These are phyloP conservation scores for Colletotrichum euphorbiae DNA, from an alignment of 2,329 filamentous ascomycete species.

Conservation along the genomic window DNA sequence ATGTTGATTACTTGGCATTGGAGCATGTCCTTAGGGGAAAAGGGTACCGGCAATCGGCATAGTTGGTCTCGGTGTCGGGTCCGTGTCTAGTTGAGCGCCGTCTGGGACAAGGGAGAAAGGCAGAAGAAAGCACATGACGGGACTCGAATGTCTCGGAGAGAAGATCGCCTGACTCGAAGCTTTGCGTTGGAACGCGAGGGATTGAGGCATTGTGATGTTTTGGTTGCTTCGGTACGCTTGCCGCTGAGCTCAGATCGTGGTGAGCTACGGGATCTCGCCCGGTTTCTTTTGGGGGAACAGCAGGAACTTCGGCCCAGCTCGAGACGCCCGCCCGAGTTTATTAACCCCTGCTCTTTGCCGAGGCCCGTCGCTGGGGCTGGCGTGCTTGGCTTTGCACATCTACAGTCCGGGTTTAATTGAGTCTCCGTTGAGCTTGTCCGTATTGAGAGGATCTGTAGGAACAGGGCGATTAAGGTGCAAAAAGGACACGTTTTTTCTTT, in stretches of 20 bases:
- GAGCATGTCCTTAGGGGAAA: too few species aligned
- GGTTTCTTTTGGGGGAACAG: conserved; percentile 1
- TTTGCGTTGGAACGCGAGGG: conserved; percentile 4
- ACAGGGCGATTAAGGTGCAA: neutral
- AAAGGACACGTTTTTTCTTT: neutral
- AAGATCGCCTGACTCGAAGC: neutral
- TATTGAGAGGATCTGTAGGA: neutral
- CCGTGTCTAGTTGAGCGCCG: neutral
- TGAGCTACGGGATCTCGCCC: conserved; percentile 1
- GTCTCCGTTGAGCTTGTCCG: neutral
- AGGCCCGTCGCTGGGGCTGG: too few species aligned
- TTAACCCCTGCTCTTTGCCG: too few species aligned
- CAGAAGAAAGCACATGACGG: neutral
- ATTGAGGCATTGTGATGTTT: neutral
- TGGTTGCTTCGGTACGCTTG: neutral
- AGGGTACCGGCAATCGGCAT: neutral
- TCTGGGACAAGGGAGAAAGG: neutral
- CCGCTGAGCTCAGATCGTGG: too few species aligned
- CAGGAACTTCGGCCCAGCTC: neutral
- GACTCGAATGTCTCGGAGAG: neutral
- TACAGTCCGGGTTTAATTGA: conserved; percentile 8
- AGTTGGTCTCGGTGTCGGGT: neutral
- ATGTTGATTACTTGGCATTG: neutral
- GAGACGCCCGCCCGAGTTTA: too few species aligned
- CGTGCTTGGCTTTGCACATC: neutral